Conservation (phyloP, 495 filamentous ascomycete genomes). For the Penicillium desertorum region DNA sequence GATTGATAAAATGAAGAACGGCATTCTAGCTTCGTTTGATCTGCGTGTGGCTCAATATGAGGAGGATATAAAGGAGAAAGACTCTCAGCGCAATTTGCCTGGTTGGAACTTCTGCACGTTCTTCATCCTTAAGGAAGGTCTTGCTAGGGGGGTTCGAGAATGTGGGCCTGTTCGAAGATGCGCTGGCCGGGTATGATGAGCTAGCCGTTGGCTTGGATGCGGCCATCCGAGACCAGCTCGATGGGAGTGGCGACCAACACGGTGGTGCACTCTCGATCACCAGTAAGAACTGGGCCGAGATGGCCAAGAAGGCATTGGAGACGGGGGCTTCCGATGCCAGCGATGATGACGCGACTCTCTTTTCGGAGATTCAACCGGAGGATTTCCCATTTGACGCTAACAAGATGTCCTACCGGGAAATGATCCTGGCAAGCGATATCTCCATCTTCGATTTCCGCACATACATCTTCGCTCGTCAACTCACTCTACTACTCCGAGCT, state of each 20-base stretch:
- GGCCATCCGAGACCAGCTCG: slow-evolving; percentile 71
- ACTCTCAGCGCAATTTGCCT: slow-evolving; percentile 80
- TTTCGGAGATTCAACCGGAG: slow-evolving; percentile 34
- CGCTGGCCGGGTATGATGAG: slow-evolving; percentile 89
- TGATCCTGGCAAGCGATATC: slow-evolving; percentile 93
- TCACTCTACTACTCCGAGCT: slow-evolving; percentile 77
- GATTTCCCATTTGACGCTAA: slow-evolving; percentile 63
- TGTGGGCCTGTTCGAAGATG: slow-evolving; percentile 93
- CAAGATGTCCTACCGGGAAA: slow-evolving; percentile 83
- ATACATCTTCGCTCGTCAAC: slow-evolving; percentile 90
- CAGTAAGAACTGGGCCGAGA: slow-evolving; percentile 68
- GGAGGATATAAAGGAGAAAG: slow-evolving; percentile 93
- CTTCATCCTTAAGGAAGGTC: slow-evolving; percentile 93
- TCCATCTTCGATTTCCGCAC: slow-evolving; percentile 96
- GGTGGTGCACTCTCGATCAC: slow-evolving; percentile 63
- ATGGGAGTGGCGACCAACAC: slow-evolving; percentile 55
- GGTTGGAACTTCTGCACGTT: slow-evolving; percentile 99
- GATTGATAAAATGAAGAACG: slow-evolving; percentile 78
- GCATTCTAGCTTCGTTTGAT: slow-evolving; percentile 89
- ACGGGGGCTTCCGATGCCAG: slow-evolving; percentile 10
- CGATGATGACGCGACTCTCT: slow-evolving; percentile 19
- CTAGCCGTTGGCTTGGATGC: slow-evolving; percentile 80
- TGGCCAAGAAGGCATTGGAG: slow-evolving; percentile 51
- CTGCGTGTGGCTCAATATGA: slow-evolving; percentile 90
- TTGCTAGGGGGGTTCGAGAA: slow-evolving; percentile 91